phyloP scores from a whole-genome alignment of 352 stramenopile genomes.

The Phytophthora rubi region DNA sequence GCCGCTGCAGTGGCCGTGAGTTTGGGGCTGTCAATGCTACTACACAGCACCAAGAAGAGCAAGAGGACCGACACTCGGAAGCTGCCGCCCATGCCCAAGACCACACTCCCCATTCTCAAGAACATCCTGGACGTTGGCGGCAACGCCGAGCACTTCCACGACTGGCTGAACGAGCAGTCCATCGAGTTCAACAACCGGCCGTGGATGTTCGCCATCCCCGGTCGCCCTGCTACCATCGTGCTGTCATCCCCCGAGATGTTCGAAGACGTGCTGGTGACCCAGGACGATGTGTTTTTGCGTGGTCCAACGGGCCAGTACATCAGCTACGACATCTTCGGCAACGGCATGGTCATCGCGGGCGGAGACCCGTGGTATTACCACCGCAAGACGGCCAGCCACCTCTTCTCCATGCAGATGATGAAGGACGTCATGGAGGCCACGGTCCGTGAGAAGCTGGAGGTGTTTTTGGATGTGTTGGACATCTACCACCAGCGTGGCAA shows the following conservation, averaged over 20 bases:
- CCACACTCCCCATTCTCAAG: conserved; percentile 39
- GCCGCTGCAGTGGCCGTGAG: conserved; percentile 16
- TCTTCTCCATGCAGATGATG: conserved; percentile 65
- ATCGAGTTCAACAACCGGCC: conserved; percentile 32
- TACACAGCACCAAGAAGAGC: conserved; percentile 22
- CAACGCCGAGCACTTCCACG: conserved; percentile 40
- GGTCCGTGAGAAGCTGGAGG: conserved; percentile 25
- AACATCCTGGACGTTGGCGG: conserved; percentile 31
- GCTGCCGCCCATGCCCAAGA: conserved; percentile 24
- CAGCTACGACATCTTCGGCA: conserved; percentile 56
- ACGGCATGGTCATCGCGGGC: conserved; percentile 41
- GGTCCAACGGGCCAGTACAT: conserved; percentile 32
- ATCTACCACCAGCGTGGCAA: conserved; percentile 10
- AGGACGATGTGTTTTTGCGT: conserved; percentile 74
- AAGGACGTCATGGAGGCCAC: conserved; percentile 42
- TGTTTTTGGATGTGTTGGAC: conserved; percentile 30
- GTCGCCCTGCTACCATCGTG: conserved; percentile 38
- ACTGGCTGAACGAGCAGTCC: conserved; percentile 48
- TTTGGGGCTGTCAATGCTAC: conserved; percentile 23
- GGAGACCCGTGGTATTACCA: conserved; percentile 56
- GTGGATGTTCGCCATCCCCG: conserved; percentile 41
- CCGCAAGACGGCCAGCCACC: conserved; percentile 79
- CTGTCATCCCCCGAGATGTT: conserved; percentile 37
- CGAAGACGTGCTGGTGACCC: conserved; percentile 50
- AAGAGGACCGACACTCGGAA: conserved; percentile 12